Percentiles rank a stretch among this genome's conserved stretches.
These are phyloP conservation scores for Dictyostelium firmibasis DNA, from an alignment of 78 protist species.

Conservation along the genomic window DNA sequence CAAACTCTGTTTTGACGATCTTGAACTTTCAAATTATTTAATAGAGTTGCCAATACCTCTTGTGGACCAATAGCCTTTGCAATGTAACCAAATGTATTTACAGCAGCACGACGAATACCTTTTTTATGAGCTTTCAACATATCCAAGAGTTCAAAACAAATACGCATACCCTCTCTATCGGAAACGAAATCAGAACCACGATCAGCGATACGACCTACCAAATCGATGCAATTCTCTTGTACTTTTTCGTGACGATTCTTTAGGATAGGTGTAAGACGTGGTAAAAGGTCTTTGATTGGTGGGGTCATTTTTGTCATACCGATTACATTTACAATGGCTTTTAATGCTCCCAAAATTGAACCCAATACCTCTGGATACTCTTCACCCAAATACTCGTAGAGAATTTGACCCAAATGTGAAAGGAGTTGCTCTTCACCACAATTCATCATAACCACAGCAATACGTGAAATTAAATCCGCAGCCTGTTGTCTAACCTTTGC, in stretches of 20 bases:
- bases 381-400: conserved; percentile 98
- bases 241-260: conserved; percentile 98
- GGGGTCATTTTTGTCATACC: conserved; percentile 98
- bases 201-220: conserved; percentile 99
- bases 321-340: conserved; percentile 94
- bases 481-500: conserved; percentile 93
- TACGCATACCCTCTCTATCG: conserved; percentile 98
- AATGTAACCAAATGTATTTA: conserved; percentile 98
- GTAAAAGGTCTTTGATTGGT: conserved; percentile 96
- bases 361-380: conserved; percentile 99
- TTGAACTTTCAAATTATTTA: conserved; percentile 98
- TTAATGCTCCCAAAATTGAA: conserved; percentile 95
- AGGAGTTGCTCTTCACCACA: conserved; percentile 95
- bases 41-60: conserved; percentile 98
- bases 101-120: conserved; percentile 97
- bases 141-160: conserved; percentile 98
- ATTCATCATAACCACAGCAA: conserved; percentile 93
- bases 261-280: conserved; percentile 97
- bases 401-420: conserved; percentile 93
- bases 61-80: conserved; percentile 99
- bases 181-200: conserved; percentile 93
- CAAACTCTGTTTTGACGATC: conserved; percentile 98
- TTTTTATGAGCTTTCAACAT: conserved; percentile 97
- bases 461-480: conserved; percentile 96
- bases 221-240: conserved; percentile 96